Percentiles rank a stretch among this genome's conserved stretches.
Conservation (phyloP, 148 eudicot genomes). For the Diospyros lotus region DNA sequence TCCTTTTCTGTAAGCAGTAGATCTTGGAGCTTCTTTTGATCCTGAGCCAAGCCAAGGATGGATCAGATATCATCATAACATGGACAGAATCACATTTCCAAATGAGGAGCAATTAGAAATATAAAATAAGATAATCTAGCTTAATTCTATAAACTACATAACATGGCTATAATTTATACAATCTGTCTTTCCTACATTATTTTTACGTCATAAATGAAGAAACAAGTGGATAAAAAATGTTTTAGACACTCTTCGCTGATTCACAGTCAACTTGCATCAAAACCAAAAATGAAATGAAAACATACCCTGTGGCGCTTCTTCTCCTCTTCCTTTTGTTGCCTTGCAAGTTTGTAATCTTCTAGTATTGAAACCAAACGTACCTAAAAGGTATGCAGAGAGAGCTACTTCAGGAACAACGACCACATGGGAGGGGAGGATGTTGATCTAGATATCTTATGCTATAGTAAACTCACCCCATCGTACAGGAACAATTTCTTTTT, state of each 20-base stretch:
- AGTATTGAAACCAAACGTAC: slow-evolving; percentile 73
- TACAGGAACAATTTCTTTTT: slow-evolving; percentile 62
- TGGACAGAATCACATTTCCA: not conserved
- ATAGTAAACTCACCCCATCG: slow-evolving; percentile 54
- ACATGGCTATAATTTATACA: not conserved
- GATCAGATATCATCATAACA: not conserved
- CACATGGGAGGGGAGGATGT: not conserved
- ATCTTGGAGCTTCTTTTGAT: slow-evolving; percentile 68
- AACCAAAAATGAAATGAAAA: not conserved
- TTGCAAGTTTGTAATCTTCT: slow-evolving; percentile 74
- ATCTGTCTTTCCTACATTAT: not conserved
- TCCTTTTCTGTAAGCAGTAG: slow-evolving; percentile 56
- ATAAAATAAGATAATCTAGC: not conserved
- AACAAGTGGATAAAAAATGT: too few relatives aligned
- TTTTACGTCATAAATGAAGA: not conserved
- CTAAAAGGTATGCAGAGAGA: slow-evolving; percentile 27
- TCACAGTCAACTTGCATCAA: too few relatives aligned
- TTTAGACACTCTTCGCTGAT: too few relatives aligned
- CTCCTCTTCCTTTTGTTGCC: slow-evolving; percentile 75
- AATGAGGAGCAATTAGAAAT: not conserved
- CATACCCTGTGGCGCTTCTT: slow-evolving; percentile 69
- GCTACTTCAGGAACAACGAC: slow-evolving; percentile 3
- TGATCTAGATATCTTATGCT: not conserved
- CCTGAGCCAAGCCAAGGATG: slow-evolving; percentile 30
- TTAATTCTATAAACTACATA: not conserved